Base-by-base conservation (phyloP, 305 asterid species). In the Petunia hybrid region DNA sequence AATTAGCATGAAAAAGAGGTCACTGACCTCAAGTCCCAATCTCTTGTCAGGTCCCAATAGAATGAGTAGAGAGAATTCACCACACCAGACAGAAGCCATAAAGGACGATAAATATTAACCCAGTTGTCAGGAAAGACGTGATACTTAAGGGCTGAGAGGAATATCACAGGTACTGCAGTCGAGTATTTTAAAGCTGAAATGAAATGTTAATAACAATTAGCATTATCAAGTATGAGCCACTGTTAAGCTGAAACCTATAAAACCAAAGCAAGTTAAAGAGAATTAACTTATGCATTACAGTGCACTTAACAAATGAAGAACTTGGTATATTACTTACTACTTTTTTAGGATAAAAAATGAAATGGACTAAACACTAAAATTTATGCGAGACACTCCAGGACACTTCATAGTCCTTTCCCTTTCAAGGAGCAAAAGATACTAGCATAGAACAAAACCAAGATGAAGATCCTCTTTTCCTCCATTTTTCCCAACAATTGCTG, bases 121-220 rank as follows among this genome's bases (percentile, higher is more conserved):
- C 99, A 97, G 60, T 88, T 88, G 48, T 93, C 92, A 77, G 98
- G 97, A 63, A 88, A 83, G 85, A 97, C 91, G 5, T 97, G 99
- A 89, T 94, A 97, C 88, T 95, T 97, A 80, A 97, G 97, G 82
- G 99, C 98, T 2, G 99, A 97, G 80, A 97, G 93, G 85, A 89
- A 93, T 57, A 95, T 92, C 79, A 97, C 99, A 60, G 99, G 99
- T 76, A 97, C 92, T 35, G 99, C 99, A 1, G 99, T 93, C 63
- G 98, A 91, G 88, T 95, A 95, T 88, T 97, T 97, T 65, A 97
- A 86, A 48, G 99, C 99, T 97, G 99, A 90, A 91, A 92, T 73
- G 84, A 84, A 9, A 70, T 75, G 81, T 48, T 84, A 78, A 82
- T 9, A 62, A 22, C 3, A 71, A 53, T 80, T 16, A 74, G 66